Base-by-base conservation (phyloP, 345 rosid genomes). In the Lagerstroemia speciosa region DNA sequence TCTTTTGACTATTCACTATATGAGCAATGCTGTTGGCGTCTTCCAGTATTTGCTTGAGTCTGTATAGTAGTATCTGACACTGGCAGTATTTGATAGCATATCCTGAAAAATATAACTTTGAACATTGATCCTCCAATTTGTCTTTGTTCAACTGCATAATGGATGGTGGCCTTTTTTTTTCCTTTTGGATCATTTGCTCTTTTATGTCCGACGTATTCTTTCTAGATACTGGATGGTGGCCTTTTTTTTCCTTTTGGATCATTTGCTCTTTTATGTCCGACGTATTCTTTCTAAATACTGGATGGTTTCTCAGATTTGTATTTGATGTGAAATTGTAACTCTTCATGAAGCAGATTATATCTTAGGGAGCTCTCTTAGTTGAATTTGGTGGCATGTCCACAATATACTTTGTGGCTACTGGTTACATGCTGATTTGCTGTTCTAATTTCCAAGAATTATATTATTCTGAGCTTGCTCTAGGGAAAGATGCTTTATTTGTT, bases 181-280 rank as follows among this genome's bases (percentile, higher is more conserved):
- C 31, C 31, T 11, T 45, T 11, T 3, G 34, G 69, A n/a, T 27
- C 16, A 3, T 66, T 37, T 65, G 22, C 29, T 32, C 46, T 66
- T 66, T 48, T 66, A n/a, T 45, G 57, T 53, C 37, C 58, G 14
- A 34, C 17, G 31, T 40, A 43, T 6, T 48, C 16, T 48, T 48
- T 48, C 55, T 48, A 20, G 20, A 48, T 48, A 48, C 4, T 6
- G 14, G 55, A 6, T 4, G n/a, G n/a, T 48, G 53, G 32, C 33
- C 55, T n/a, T n/a, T n/a, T n/a, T n/a, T n/a, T n/a, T 45, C 31
- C 31, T 11, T 43, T 9, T 2, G 32, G 69, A 22, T 24, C 11
- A 8, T 65, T 34, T 64, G 16, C 26, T 30, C 41, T 65, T 65
- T 45, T 65, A n/a, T 66, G 57, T 53, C 37, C 58, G 14, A 34